These are phyloP conservation scores for Russula ochroleuca DNA, from an alignment of 768 basidiomycete species.

Conservation along the genomic window DNA sequence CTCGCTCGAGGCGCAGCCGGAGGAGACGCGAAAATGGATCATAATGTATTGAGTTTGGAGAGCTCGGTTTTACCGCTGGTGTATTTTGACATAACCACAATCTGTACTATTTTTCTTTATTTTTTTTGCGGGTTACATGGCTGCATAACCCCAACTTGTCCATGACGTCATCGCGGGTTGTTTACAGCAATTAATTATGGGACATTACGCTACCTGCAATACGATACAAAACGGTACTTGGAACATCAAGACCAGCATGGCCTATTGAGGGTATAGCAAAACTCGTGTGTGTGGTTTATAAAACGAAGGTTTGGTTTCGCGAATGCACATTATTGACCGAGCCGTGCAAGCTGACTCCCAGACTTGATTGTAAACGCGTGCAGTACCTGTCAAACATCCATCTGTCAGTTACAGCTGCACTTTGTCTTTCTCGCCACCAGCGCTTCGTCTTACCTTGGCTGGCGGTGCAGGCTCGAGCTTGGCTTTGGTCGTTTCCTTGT, in stretches of 20 bases:
- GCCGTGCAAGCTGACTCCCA: slow-evolving; percentile 14
- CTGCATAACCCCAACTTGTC: slow-evolving; percentile 7
- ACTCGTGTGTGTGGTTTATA: background rate
- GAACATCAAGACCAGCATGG: background rate
- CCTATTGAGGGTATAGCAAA: slow-evolving; percentile 8
- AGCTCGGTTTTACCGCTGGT: slow-evolving; percentile 13
- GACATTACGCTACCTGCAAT: slow-evolving; percentile 6
- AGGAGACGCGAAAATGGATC: slow-evolving; percentile 42
- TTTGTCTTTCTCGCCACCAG: too few species aligned
- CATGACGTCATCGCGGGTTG: background rate
- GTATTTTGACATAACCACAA: slow-evolving; percentile 11
- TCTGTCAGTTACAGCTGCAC: too few species aligned
- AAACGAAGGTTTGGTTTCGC: slow-evolving; percentile 4
- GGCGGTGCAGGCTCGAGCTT: background rate
- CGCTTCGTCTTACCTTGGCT: slow-evolving; percentile 1
- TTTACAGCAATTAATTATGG: background rate
- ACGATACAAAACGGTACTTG: slow-evolving; percentile 11
- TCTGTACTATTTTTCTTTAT: slow-evolving; percentile 19
- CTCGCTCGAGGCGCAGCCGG: slow-evolving; percentile 49
- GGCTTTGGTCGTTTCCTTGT: background rate
- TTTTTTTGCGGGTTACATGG: slow-evolving; percentile 1
- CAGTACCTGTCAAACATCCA: background rate
- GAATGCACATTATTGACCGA: background rate
- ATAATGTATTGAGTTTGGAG: background rate
- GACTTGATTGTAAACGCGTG: slow-evolving; percentile 16